phyloP scores from a whole-genome alignment of 2,329 filamentous ascomycete species.

The Sordariomycetes sp. region DNA sequence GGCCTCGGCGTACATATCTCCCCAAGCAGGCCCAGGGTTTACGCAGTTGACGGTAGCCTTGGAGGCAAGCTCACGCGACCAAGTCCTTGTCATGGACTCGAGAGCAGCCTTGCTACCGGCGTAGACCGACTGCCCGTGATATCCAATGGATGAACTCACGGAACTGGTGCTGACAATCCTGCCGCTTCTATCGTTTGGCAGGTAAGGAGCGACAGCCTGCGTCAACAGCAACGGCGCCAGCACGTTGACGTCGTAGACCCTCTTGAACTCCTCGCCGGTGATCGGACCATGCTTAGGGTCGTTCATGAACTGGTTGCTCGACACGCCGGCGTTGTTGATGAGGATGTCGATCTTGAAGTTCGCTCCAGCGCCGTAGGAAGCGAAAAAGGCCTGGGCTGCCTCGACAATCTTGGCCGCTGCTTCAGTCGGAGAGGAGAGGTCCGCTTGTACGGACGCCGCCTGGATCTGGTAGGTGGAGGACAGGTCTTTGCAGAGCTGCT shows the following conservation, averaged over 20 bases:
- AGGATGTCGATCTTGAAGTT: slow-evolving; percentile 61
- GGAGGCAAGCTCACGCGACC: slow-evolving; percentile 46
- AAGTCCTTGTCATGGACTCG: slow-evolving; percentile 50
- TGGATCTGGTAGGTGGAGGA: slow-evolving; percentile 26
- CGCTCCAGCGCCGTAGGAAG: slow-evolving; percentile 1
- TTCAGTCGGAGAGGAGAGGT: slow-evolving; percentile 15
- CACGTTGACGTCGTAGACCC: slow-evolving; percentile 73
- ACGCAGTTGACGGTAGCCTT: slow-evolving; percentile 46
- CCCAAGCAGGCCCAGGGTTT: slow-evolving; percentile 47
- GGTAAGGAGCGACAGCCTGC: slow-evolving; percentile 60
- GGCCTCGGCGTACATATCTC: slow-evolving; percentile 37
- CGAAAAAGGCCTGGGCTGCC: slow-evolving; percentile 8
- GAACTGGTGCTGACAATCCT: slow-evolving; percentile 48
- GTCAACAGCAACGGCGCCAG: slow-evolving; percentile 70
- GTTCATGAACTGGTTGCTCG: slow-evolving; percentile 55
- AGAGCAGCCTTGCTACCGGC: slow-evolving; percentile 49
- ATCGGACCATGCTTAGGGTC: slow-evolving; percentile 43
- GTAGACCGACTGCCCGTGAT: slow-evolving; percentile 47
- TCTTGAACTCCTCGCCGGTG: slow-evolving; percentile 55
- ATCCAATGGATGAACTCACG: slow-evolving; percentile 42
- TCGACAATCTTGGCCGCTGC: slow-evolving; percentile 17
- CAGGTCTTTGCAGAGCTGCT: slow-evolving; percentile 33
- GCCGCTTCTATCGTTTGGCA: slow-evolving; percentile 58
- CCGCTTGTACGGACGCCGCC: slow-evolving; percentile 16
- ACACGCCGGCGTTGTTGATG: slow-evolving; percentile 76